These are phyloP conservation scores for Eutypa lata DNA, from an alignment of 2,329 filamentous ascomycete genomes.

Conservation along the genomic window DNA sequence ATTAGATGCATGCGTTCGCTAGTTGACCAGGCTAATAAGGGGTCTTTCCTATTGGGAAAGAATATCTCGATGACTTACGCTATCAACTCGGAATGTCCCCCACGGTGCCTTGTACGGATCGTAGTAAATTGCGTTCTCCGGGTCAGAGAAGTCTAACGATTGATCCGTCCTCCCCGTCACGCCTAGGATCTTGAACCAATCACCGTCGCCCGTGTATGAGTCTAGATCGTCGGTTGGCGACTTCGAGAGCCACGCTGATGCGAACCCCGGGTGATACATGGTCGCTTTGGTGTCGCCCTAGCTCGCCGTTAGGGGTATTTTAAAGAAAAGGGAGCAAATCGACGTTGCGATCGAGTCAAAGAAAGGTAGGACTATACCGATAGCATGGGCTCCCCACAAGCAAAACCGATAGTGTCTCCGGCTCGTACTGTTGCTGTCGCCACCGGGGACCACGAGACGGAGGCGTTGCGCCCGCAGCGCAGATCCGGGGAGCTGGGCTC, in stretches of 20 bases:
- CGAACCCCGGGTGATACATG: background rate
- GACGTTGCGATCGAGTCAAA: background rate
- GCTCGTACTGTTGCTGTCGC: background rate
- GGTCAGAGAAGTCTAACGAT: slow-evolving; percentile 7
- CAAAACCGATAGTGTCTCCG: background rate
- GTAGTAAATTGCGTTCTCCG: background rate
- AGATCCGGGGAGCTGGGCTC: background rate
- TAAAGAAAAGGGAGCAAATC: no score
- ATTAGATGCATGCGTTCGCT: background rate
- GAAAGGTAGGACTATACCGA: background rate
- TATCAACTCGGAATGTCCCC: slow-evolving; percentile 5
- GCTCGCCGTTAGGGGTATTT: background rate
- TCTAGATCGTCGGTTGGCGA: background rate
- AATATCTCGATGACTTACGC: slow-evolving; percentile 1
- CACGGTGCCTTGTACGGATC: slow-evolving; percentile 3
- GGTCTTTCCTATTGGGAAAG: no score
- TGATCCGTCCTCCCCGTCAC: slow-evolving; percentile 8
- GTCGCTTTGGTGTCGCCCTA: background rate
- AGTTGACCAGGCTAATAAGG: background rate
- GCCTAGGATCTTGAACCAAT: slow-evolving; percentile 10
- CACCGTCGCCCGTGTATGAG: slow-evolving; percentile 4
- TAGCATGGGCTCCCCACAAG: background rate
- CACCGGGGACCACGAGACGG: background rate
- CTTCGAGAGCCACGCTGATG: background rate
- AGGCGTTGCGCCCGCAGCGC: background rate